A percentile compares a stretch with the other conserved stretches of the same genome.
These are phyloP conservation scores for Colletotrichum shisoi DNA, from an alignment of 2,329 filamentous ascomycete species.

Conservation along the genomic window DNA sequence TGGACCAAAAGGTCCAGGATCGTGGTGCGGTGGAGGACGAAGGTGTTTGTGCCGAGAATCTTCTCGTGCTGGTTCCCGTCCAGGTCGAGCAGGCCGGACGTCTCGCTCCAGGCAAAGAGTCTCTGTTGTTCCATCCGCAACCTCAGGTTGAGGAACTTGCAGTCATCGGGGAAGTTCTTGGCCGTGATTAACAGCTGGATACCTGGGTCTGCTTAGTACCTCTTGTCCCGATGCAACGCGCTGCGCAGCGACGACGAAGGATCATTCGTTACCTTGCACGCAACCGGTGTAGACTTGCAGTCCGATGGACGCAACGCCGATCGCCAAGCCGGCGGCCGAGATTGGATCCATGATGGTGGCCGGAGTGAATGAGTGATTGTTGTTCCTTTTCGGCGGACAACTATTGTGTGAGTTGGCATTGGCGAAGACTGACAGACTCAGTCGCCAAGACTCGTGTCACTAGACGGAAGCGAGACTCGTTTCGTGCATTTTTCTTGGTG, in stretches of 20 bases:
- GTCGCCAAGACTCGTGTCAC: background rate
- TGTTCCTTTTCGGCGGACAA: background rate
- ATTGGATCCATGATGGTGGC: conserved; percentile 53
- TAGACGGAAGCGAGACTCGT: background rate
- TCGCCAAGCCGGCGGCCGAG: conserved; percentile 53
- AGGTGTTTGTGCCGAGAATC: conserved; percentile 57
- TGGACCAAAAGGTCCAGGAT: conserved; percentile 59
- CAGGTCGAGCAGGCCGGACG: conserved; percentile 57
- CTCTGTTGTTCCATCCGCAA: conserved; percentile 61
- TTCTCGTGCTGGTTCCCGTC: conserved; percentile 53
- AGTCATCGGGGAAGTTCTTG: conserved; percentile 58
- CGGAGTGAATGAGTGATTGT: background rate
- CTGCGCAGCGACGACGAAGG: background rate
- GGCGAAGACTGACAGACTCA: background rate
- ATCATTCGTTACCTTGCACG: conserved; percentile 49
- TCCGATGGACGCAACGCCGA: conserved; percentile 56
- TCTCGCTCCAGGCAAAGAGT: conserved; percentile 60
- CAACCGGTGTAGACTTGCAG: conserved; percentile 58
- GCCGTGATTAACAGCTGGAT: conserved; percentile 60
- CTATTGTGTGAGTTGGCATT: background rate
- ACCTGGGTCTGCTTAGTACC: conserved; percentile 43
- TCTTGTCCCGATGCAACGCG: background rate
- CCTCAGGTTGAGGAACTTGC: conserved; percentile 57
- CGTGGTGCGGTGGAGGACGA: conserved; percentile 58
- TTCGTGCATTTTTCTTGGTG: background rate